Conservation (phyloP, 345 rosid species). For the Capsella bursapastoris region DNA sequence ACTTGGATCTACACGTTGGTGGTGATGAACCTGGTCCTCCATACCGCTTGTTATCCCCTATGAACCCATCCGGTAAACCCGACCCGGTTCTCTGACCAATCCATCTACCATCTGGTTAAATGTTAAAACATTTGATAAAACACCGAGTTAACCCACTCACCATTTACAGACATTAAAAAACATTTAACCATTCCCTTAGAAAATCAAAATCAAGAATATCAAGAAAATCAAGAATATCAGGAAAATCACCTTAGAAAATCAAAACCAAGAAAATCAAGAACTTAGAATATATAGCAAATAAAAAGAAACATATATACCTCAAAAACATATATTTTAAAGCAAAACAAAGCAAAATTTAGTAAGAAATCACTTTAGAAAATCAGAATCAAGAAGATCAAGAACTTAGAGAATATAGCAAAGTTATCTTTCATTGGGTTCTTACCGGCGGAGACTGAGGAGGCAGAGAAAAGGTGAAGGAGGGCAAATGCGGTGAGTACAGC, state of each 20-base stretch:
- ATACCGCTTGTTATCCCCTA: slow-evolving; percentile 54
- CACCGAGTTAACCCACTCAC: slow-evolving; percentile 30
- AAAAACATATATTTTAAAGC: neutral
- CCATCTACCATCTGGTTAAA: slow-evolving; percentile 43
- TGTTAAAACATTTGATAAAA: neutral
- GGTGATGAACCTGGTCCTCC: slow-evolving; percentile 80
- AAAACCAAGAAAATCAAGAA: no score
- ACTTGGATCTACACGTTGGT: slow-evolving; percentile 88
- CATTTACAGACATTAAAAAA: slow-evolving; percentile 7
- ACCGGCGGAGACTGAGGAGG: slow-evolving; percentile 39
- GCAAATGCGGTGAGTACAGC: slow-evolving; percentile 55
- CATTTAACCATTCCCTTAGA: neutral
- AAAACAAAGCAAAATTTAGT: neutral
- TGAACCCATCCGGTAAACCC: slow-evolving; percentile 33
- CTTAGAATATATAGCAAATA: no score
- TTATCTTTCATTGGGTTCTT: neutral
- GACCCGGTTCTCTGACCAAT: slow-evolving; percentile 41
- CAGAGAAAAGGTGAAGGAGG: slow-evolving; percentile 59
- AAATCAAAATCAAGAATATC: no score
- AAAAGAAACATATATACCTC: no score
- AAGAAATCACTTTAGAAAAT: neutral
- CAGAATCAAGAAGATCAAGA: no score
- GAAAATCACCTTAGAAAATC: no score
- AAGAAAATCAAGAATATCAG: no score
- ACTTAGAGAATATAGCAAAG: no score